Base-by-base conservation (phyloP, 1,139 yeast genomes). In the Blastobotrys indianensis region DNA sequence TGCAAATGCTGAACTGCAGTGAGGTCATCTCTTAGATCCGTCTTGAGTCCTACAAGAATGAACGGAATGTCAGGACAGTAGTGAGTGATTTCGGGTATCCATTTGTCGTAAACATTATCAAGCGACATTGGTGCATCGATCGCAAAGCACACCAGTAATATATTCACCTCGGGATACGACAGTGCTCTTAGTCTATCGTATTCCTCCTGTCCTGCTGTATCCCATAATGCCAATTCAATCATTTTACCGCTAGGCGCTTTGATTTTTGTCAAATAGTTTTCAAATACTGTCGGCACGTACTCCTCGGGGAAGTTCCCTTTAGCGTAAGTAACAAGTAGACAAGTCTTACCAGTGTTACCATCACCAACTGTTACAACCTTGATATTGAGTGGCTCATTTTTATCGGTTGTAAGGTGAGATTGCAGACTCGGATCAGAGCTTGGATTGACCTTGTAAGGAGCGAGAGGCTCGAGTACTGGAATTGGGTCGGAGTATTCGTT, bases 191-290 rank as follows among this genome's bases (percentile, higher is more conserved):
- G 69, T 48, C 96, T 67, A 63, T 85, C 94, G 62, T 86, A 87
- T 63, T 86, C 95, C 65, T 87, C 95, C 65, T 87, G 95, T 3
- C 96, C 95, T 0, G 96, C 96, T 0, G 97, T 87, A 64, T 90
- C 97, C 94, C 95, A 85, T 39, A 86, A 66, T 25, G 85, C 92
- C 59, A 86, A 70, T 66, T 79, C 94, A 49, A 82, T 75, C n/a
- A 73, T 61, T 53, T 79, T 76, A 36, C 72, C 73, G 44, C 68
- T 67, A 1, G 86, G 80, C 0, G 81, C 73, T 37, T 66, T 63
- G 4, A 85, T 78, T 43, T 77, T 77, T 9, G 88, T 78, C 23
- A 85, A 79, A 59, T 85, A 85, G 64, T 86, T 86, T 58, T 87
- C 95, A 66, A 87, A 87, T 20, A 88, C 85, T 0, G 95, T 86